phyloP scores from a whole-genome alignment of 148 eudicot species.

The Suaeda aralocaspica region DNA sequence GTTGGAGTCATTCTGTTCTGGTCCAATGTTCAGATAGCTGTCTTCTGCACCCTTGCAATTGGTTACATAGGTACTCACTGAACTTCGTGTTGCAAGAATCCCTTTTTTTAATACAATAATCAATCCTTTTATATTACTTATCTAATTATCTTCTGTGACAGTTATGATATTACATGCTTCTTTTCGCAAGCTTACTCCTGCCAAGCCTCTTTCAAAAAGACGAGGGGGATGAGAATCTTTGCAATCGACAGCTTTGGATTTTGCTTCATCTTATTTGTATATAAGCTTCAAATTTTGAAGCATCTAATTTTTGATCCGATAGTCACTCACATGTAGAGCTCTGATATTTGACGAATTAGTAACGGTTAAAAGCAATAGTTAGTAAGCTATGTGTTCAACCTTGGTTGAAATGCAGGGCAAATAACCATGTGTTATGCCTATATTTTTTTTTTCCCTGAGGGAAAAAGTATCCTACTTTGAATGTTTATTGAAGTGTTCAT shows the following conservation, averaged over 20 bases:
- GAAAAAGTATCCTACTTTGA: no score
- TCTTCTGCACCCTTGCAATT: conserved; percentile 57
- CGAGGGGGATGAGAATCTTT: conserved; percentile 24
- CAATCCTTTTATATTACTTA: conserved; percentile 1
- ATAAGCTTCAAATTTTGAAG: neutral
- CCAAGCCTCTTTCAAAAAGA: conserved; percentile 43
- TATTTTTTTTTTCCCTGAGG: no score
- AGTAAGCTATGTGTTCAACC: no score
- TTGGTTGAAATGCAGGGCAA: no score
- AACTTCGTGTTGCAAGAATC: neutral
- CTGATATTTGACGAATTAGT: neutral
- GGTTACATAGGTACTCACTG: conserved; percentile 62
- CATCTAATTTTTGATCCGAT: no score
- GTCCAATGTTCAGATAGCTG: conserved; percentile 74
- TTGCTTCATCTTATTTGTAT: neutral
- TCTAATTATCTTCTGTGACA: conserved; percentile 12
- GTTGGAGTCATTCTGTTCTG: conserved; percentile 57
- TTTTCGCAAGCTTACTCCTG: conserved; percentile 73
- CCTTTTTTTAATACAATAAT: neutral
- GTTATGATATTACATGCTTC: conserved; percentile 80
- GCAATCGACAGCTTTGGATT: neutral
- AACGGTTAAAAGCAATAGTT: neutral
- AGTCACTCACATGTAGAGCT: conserved; percentile 4
- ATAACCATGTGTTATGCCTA: no score
- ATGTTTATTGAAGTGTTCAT: no score